phyloP scores from a whole-genome alignment of 73 alveolate genomes.

The Uronychia setigera region DNA sequence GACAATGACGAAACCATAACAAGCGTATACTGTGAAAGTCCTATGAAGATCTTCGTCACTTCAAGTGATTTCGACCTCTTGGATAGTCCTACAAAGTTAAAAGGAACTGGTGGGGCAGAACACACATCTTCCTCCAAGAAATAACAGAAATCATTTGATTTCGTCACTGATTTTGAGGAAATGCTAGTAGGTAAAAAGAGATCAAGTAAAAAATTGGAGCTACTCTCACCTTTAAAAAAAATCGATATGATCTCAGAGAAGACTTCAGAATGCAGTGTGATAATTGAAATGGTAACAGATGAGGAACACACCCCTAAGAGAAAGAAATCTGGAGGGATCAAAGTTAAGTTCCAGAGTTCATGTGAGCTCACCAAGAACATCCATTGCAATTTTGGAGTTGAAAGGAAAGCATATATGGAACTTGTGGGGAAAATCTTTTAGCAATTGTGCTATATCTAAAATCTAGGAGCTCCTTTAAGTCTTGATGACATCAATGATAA shows the following conservation, averaged over 20 bases:
- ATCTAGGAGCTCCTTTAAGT: neutral
- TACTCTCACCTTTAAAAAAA: no score
- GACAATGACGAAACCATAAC: neutral
- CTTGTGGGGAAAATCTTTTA: neutral
- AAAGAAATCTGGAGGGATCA: neutral
- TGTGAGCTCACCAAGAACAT: neutral
- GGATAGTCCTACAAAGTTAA: no score
- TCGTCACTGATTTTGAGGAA: neutral
- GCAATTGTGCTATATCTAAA: neutral
- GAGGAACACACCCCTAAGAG: neutral
- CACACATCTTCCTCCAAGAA: neutral
- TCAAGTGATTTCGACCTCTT: no score
- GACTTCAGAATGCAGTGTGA: no score
- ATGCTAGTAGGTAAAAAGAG: neutral
- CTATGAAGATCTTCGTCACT: neutral
- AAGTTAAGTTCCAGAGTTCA: neutral
- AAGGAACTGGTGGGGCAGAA: neutral
- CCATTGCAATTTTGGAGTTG: neutral
- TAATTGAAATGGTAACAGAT: neutral
- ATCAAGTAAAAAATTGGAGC: neutral
- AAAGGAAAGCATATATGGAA: neutral
- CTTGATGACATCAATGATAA: neutral
- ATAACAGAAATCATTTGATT: neutral
- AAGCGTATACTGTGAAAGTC: neutral
- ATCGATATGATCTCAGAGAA: no score